Evolutionary conservation across 129 eudicot genomes (phyloP).

Genomic region (Flaveria trinervia): DNA sequence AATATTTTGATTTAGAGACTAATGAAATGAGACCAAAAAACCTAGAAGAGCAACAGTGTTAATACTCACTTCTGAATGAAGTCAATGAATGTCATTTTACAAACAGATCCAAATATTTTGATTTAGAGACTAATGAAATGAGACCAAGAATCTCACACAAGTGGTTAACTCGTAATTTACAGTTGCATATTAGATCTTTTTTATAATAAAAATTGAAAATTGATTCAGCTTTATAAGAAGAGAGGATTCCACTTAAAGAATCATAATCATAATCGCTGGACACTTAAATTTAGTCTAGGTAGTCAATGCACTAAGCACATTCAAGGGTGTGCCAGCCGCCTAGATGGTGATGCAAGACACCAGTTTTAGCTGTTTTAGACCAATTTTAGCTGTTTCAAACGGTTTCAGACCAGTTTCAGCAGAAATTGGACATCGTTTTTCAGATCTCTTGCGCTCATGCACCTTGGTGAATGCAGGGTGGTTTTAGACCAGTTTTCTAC

Average conservation of each 20-base stretch:
- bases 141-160: neutral
- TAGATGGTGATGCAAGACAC: too few relatives aligned
- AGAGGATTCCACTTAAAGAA: neutral
- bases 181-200: neutral
- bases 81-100: neutral
- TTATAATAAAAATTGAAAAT: neutral
- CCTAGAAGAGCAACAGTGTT: too few relatives aligned
- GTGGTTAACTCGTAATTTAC: neutral
- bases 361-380: too few relatives aligned
- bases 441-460: too few relatives aligned
- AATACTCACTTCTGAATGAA: neutral
- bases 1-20: neutral
- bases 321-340: too few relatives aligned
- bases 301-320: neutral
- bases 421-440: too few relatives aligned
- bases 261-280: neutral
- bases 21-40: conserved; percentile 1
- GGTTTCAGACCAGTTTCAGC: too few relatives aligned
- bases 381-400: too few relatives aligned
- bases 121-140: neutral
- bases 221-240: neutral
- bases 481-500: too few relatives aligned
- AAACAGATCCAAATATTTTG: neutral
- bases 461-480: too few relatives aligned
- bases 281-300: neutral